phyloP scores from a whole-genome alignment of 2,329 filamentous ascomycete species.

The Fusarium keratoplasticum region DNA sequence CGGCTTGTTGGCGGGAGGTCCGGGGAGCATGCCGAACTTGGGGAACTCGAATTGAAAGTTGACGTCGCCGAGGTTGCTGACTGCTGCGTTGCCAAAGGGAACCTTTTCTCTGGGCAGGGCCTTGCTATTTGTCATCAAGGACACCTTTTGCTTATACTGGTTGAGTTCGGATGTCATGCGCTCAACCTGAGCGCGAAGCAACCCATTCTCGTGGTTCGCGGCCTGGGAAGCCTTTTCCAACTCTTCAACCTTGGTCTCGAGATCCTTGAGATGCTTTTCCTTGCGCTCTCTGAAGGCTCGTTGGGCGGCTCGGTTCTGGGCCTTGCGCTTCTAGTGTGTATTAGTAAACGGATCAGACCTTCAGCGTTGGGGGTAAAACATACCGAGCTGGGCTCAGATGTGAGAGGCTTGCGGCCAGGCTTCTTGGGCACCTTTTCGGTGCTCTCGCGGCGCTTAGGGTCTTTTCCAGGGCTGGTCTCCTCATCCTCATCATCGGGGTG shows the following conservation, averaged over 20 bases:
- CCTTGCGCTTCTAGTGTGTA: constrained; percentile 83
- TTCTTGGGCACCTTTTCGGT: constrained; percentile 93
- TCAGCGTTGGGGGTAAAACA: constrained; percentile 55
- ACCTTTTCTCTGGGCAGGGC: constrained; percentile 54
- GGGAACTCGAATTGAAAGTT: constrained; percentile 98
- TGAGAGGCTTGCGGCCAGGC: constrained; percentile 94
- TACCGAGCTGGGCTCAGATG: constrained; percentile 95
- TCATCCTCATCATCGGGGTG: constrained; percentile 78
- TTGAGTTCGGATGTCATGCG: constrained; percentile 85
- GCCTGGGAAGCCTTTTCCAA: constrained; percentile 85
- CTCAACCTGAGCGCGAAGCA: constrained; percentile 88
- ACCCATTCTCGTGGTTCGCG: constrained; percentile 85
- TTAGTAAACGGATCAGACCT: constrained; percentile 21
- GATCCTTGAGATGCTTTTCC: constrained; percentile 87
- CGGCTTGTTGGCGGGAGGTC: constrained; percentile 51
- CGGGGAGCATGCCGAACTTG: constrained; percentile 83
- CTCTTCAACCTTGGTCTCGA: constrained; percentile 82
- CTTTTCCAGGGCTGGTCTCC: constrained; percentile 59
- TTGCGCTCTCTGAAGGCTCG: constrained; percentile 95
- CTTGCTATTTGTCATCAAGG: constrained; percentile 61
- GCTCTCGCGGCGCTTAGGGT: constrained; percentile 80
- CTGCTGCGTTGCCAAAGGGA: constrained; percentile 58
- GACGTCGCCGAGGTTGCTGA: constrained; percentile 75
- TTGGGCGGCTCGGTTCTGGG: constrained; percentile 93
- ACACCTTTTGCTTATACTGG: constrained; percentile 90